phyloP scores from a whole-genome alignment of 2,329 filamentous ascomycete species.

The Elsinoe fawcettii region DNA sequence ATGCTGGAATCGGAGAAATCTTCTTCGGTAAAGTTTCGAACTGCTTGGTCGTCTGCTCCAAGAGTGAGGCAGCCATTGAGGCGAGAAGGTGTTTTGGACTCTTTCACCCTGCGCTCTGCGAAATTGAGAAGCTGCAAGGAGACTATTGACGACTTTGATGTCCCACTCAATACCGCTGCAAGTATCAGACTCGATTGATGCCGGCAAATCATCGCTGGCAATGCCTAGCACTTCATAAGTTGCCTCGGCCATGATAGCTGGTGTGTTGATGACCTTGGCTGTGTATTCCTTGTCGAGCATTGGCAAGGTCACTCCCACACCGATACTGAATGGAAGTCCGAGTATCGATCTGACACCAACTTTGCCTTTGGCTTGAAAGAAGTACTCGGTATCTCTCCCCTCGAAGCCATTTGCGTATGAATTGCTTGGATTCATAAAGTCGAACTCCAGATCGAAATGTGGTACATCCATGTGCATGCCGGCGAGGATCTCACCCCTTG shows the following conservation, averaged over 20 bases:
- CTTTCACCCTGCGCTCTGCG: neutral
- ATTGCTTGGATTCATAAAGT: neutral
- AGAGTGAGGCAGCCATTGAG: neutral
- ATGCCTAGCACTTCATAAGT: neutral
- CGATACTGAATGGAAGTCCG: neutral
- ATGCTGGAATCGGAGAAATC: conserved; percentile 48
- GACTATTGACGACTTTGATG: neutral
- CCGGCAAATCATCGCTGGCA: neutral
- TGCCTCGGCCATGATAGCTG: neutral
- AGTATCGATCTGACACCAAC: neutral
- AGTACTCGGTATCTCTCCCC: neutral
- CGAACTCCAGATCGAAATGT: neutral
- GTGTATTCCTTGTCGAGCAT: neutral
- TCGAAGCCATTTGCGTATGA: neutral
- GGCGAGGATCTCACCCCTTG: neutral
- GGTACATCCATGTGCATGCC: neutral
- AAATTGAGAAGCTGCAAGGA: neutral
- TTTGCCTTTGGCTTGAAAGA: neutral
- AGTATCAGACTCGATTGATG: neutral
- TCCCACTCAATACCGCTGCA: neutral
- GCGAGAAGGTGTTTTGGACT: neutral
- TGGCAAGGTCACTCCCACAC: neutral
- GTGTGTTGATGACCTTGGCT: neutral
- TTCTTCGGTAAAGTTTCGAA: conserved; percentile 48
- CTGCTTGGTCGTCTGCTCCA: too few species aligned